These are phyloP conservation scores for Brassica balearica DNA, from an alignment of 441 rosid genomes.

Conservation along the genomic window DNA sequence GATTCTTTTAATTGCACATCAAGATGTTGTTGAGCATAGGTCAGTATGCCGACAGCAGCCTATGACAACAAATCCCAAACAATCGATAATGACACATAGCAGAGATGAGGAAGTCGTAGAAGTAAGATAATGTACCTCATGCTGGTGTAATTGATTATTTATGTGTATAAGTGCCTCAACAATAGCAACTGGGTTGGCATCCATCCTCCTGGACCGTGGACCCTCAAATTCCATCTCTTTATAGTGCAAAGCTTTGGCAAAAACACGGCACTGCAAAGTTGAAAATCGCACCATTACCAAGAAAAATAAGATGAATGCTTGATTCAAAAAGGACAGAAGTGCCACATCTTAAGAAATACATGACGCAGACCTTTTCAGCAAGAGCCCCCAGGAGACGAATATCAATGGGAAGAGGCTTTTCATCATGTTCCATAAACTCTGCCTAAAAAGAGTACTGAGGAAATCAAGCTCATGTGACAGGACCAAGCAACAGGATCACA, in stretches of 20 bases:
- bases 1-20: conserved; percentile 98
- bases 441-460: conserved; percentile 62
- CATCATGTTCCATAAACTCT: conserved; percentile 99
- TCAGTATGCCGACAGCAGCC: conserved; percentile 99
- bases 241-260: conserved; percentile 99
- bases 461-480: conserved; percentile 32
- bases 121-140: conserved; percentile 65
- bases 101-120: conserved; percentile 25
- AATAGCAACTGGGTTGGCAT: conserved; percentile 97
- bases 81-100: conserved; percentile 31
- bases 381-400: conserved; percentile 99
- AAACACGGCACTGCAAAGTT: conserved; percentile 88
- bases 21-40: conserved; percentile 89
- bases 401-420: conserved; percentile 99
- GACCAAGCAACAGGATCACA: conserved; percentile 30
- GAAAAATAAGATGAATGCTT: conserved; percentile 25
- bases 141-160: conserved; percentile 98
- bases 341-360: conserved; percentile 17
- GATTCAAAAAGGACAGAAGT: conserved; percentile 21
- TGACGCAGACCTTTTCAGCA: conserved; percentile 87
- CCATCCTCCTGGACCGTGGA: conserved; percentile 89
- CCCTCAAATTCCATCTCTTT: conserved; percentile 99
- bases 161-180: conserved; percentile 99
- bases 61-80: conserved; percentile 45
- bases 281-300: conserved; percentile 24